phyloP scores from a whole-genome alignment of 495 filamentous ascomycete species.

The Melanomma pulvis-pyrius region DNA sequence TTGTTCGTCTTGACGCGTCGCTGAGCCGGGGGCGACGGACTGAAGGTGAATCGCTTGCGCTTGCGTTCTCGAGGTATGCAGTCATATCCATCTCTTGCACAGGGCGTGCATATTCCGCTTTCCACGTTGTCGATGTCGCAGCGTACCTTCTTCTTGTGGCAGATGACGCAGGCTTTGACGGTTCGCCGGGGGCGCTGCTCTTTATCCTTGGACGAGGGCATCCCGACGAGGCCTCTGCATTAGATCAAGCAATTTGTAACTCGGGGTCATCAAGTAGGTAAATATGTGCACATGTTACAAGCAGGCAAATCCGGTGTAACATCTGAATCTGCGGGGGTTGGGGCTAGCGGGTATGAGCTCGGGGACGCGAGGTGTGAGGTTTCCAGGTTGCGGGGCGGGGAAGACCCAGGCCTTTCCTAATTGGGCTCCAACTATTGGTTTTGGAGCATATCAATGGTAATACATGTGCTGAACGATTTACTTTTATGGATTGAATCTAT shows the following conservation, averaged over 20 bases:
- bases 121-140: constrained; percentile 34
- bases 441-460: neutral
- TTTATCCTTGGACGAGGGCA: neutral
- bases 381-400: constrained; percentile 14
- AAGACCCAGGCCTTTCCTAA: neutral
- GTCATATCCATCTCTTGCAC: constrained; percentile 35
- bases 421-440: neutral
- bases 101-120: constrained; percentile 26
- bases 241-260: neutral
- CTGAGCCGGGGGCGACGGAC: constrained; percentile 23
- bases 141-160: constrained; percentile 38
- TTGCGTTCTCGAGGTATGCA: constrained; percentile 36
- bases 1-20: constrained; percentile 8
- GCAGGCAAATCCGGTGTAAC: neutral
- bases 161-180: constrained; percentile 37
- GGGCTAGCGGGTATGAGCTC: neutral
- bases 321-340: neutral
- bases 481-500: neutral
- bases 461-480: neutral
- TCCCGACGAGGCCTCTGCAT: neutral
- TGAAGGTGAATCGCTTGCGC: constrained; percentile 33
- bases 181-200: constrained; percentile 24
- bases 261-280: neutral
- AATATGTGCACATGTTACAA: neutral
- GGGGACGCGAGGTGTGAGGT: neutral